Evolutionary conservation across 345 rosid genomes (phyloP).

Genomic region (Iberis pinnata): DNA sequence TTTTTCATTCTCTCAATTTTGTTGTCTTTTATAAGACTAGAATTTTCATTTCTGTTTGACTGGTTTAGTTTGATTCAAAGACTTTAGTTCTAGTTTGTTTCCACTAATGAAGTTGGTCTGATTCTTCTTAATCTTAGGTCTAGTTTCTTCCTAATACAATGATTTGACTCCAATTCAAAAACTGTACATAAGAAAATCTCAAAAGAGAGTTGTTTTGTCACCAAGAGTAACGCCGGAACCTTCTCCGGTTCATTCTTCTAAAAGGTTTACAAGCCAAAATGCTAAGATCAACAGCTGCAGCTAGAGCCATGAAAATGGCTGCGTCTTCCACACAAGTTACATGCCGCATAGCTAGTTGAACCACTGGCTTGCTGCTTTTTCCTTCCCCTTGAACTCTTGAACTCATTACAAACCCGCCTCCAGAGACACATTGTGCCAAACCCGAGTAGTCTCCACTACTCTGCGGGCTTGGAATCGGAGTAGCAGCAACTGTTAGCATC

Average conservation of each 20-base stretch:
- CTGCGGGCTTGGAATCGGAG: constrained; percentile 84
- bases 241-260: constrained; percentile 56
- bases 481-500: constrained; percentile 46
- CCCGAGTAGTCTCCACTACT: constrained; percentile 87
- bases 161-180: constrained; percentile 18
- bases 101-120: constrained; percentile 7
- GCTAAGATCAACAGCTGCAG: constrained; percentile 89
- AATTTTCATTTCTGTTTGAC: constrained; percentile 14
- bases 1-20: constrained; percentile 15
- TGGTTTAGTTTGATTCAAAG: constrained; percentile 9
- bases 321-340: constrained; percentile 95
- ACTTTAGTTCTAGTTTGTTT: neutral
- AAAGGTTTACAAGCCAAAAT: constrained; percentile 90
- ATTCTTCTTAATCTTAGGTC: constrained; percentile 15
- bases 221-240: constrained; percentile 58
- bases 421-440: constrained; percentile 46
- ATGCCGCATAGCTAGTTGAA: constrained; percentile 79
- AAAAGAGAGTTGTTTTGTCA: constrained; percentile 5
- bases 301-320: constrained; percentile 94
- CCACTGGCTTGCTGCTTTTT: constrained; percentile 72
- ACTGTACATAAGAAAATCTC: constrained; percentile 23
- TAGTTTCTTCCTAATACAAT: constrained; percentile 25
- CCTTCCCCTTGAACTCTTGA: constrained; percentile 91
- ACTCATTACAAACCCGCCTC: constrained; percentile 91
- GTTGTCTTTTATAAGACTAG: constrained; percentile 16